Conservation (phyloP, 2,329 filamentous ascomycete species). For the Tolypocladium sp. region DNA sequence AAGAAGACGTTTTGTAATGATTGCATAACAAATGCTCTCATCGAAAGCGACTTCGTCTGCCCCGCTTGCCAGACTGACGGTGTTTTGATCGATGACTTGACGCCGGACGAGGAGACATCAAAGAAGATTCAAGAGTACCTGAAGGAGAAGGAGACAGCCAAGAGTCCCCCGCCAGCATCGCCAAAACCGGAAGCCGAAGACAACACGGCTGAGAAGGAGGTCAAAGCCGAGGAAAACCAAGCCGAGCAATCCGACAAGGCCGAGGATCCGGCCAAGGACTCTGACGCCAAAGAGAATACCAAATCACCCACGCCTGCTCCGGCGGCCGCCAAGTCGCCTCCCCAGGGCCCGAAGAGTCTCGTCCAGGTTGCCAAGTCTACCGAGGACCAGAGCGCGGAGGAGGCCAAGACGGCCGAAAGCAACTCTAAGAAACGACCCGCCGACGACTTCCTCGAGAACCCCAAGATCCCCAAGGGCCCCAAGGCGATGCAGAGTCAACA, state of each 20-base stretch:
- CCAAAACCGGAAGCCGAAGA: conserved; percentile 32
- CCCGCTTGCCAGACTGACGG: conserved; percentile 85
- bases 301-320: conserved; percentile 21
- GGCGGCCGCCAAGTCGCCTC: conserved; percentile 15
- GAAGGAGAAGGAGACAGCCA: conserved; percentile 45
- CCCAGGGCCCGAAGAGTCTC: conserved; percentile 18
- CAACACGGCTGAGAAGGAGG: conserved; percentile 27
- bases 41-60: conserved; percentile 96
- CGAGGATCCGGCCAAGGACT: conserved; percentile 1
- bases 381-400: conserved; percentile 22
- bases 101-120: conserved; percentile 68
- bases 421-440: conserved; percentile 72
- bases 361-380: conserved; percentile 22
- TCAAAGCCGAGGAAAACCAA: conserved; percentile 7
- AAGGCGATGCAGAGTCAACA: conserved; percentile 55
- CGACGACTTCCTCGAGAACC: conserved; percentile 59
- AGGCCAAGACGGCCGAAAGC: conserved; percentile 17
- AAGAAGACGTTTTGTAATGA: conserved; percentile 98
- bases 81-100: conserved; percentile 86
- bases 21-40: conserved; percentile 97
- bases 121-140: conserved; percentile 70
- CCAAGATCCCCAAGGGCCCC: conserved; percentile 55
- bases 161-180: conserved; percentile 26
- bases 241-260: conserved; percentile 4
- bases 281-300: conserved; percentile 20